Conservation (phyloP, 495 filamentous ascomycete genomes). For the Talaromyces liani region DNA sequence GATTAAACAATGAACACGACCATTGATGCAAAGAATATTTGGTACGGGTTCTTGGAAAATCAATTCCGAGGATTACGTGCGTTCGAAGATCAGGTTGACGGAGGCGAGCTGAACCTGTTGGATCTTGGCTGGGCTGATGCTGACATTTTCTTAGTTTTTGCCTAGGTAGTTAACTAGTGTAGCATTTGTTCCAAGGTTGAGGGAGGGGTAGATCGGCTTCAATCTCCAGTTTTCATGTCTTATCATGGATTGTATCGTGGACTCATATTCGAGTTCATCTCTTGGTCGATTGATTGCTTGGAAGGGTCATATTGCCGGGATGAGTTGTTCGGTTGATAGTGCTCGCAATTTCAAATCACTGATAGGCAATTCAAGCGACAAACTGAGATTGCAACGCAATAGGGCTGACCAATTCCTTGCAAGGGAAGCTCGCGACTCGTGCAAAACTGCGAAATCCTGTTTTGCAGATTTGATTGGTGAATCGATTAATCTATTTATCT, state of each 20-base stretch:
- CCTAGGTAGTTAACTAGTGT: not conserved
- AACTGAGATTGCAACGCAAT: not conserved
- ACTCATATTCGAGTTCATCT: not conserved
- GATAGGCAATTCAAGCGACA: not conserved
- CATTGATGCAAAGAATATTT: not conserved
- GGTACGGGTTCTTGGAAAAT: not conserved
- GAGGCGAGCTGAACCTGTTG: not conserved
- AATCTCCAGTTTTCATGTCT: conserved; percentile 1
- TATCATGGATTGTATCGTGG: not conserved
- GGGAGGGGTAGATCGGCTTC: conserved; percentile 2
- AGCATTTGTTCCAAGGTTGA: not conserved
- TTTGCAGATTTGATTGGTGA: not conserved
- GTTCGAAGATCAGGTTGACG: not conserved
- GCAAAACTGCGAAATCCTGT: not conserved
- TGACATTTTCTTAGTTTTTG: not conserved
- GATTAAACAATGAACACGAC: not conserved
- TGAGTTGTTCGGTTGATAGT: not conserved
- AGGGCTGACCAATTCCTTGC: not conserved
- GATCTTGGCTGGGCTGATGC: not conserved
- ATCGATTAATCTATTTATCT: not conserved
- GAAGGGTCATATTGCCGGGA: not conserved
- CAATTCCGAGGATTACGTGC: not conserved
- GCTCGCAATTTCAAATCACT: not conserved
- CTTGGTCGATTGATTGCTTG: not conserved
- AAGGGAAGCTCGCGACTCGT: not conserved